A percentile compares a stretch with the other conserved stretches of the same genome.
These are phyloP conservation scores for Debaryomycetaceae sp. DNA, from an alignment of 1,139 yeast genomes.

Conservation along the genomic window DNA sequence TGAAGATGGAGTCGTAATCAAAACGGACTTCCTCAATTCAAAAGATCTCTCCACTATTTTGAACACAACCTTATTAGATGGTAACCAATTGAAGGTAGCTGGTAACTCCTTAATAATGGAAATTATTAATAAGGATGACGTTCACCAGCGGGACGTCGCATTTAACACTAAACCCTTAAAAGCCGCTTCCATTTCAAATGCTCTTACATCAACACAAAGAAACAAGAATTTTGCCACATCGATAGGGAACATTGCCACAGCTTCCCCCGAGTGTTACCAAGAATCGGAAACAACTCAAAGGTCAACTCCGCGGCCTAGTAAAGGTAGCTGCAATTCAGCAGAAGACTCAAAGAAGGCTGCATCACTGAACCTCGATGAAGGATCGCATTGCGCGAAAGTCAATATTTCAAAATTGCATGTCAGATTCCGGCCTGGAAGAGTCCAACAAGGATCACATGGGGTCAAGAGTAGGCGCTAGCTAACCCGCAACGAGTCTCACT, in stretches of 20 bases:
- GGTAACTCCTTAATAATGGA: slow-evolving; percentile 13
- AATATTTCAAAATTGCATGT: neutral
- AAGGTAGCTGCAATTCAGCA: too few species aligned
- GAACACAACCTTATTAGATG: slow-evolving; percentile 8
- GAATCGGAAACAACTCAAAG: too few species aligned
- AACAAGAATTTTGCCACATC: neutral
- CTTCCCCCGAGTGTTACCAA: too few species aligned
- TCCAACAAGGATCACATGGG: neutral
- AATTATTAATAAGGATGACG: slow-evolving; percentile 11
- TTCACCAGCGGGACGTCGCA: slow-evolving; percentile 15
- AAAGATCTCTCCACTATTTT: slow-evolving; percentile 10
- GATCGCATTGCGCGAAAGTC: neutral
- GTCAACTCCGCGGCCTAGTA: too few species aligned
- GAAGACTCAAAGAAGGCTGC: too few species aligned
- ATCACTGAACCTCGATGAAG: too few species aligned
- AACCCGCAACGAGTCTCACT: too few species aligned
- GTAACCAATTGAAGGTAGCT: slow-evolving; percentile 15
- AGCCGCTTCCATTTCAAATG: too few species aligned
- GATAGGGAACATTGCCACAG: too few species aligned
- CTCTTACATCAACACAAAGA: neutral
- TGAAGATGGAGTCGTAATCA: slow-evolving; percentile 33
- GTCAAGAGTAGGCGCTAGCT: too few species aligned
- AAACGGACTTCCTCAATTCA: slow-evolving; percentile 28
- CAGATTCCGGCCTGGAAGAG: neutral
- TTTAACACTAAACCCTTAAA: slow-evolving; percentile 5